Percentiles rank a stretch among this genome's conserved stretches.
These are phyloP conservation scores for Pugionium cornutum DNA, from an alignment of 345 rosid genomes.

Conservation along the genomic window DNA sequence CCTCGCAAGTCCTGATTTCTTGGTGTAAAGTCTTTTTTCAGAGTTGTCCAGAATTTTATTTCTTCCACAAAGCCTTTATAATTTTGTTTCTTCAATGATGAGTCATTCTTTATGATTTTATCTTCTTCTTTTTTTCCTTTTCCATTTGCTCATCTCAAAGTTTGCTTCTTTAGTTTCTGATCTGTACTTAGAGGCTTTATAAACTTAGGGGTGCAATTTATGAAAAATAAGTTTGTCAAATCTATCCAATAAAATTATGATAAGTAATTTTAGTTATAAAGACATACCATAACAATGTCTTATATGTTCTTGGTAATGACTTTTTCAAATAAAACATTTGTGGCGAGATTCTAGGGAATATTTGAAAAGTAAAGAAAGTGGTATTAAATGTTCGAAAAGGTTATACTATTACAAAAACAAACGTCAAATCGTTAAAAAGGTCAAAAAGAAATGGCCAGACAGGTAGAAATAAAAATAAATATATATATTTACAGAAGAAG, in stretches of 20 bases:
- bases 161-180: slow-evolving; percentile 28
- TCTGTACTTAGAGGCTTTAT: slow-evolving; percentile 30
- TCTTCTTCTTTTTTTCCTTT: not conserved
- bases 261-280: not conserved
- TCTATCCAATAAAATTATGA: not conserved
- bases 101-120: slow-evolving; percentile 16
- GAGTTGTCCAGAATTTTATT: not conserved
- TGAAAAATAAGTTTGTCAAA: slow-evolving; percentile 4
- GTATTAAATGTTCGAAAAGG: slow-evolving; percentile 5
- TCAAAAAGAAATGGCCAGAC: slow-evolving; percentile 26
- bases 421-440: slow-evolving; percentile 30
- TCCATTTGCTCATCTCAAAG: slow-evolving; percentile 8
- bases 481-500: not conserved
- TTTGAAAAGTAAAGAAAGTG: slow-evolving; percentile 5
- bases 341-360: slow-evolving; percentile 1
- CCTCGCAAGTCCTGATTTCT: slow-evolving; percentile 57
- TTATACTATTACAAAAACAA: not conserved
- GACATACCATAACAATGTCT: no score
- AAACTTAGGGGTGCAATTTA: slow-evolving; percentile 2
- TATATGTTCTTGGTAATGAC: no score
- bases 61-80: not conserved
- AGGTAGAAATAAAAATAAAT: not conserved
- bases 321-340: no score
- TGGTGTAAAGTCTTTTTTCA: slow-evolving; percentile 27
- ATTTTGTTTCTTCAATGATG: slow-evolving; percentile 16